Evolutionary conservation across 208 protist genomes (phyloP).

Genomic region (Polymyxa betae): DNA sequence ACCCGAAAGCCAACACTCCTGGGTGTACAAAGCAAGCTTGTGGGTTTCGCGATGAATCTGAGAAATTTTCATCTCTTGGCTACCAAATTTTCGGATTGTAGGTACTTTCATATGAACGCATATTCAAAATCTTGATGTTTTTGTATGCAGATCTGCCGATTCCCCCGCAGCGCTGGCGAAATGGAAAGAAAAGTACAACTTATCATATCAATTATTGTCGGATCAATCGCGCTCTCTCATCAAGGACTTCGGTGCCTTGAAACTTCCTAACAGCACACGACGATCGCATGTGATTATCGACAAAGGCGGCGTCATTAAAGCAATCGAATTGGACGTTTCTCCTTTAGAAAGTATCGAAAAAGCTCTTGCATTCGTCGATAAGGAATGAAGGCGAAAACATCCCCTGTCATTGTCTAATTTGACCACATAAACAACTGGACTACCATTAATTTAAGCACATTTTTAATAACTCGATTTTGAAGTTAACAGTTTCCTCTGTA

Average conservation of each 20-base stretch:
- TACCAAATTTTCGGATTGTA: neutral
- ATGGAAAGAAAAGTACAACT: neutral
- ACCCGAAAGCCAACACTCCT: neutral
- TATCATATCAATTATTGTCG: neutral
- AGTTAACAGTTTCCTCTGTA: no score
- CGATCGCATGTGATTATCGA: neutral
- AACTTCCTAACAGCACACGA: neutral
- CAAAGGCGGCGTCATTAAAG: neutral
- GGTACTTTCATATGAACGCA: no score
- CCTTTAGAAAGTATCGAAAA: neutral
- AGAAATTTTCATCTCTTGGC: neutral
- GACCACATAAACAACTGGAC: no score
- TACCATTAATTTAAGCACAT: no score
- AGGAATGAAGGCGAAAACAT: no score
- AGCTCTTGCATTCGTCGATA: no score
- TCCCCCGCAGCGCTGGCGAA: neutral
- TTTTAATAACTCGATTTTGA: no score
- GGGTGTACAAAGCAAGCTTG: neutral
- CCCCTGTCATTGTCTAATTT: no score
- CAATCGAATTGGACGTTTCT: neutral
- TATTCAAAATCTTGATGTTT: no score
- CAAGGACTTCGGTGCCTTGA: neutral
- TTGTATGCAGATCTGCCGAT: neutral
- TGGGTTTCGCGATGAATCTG: neutral
- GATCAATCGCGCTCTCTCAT: neutral